phyloP scores from a whole-genome alignment of 495 filamentous ascomycete genomes.

The Paragyromitra xinjiangensis region DNA sequence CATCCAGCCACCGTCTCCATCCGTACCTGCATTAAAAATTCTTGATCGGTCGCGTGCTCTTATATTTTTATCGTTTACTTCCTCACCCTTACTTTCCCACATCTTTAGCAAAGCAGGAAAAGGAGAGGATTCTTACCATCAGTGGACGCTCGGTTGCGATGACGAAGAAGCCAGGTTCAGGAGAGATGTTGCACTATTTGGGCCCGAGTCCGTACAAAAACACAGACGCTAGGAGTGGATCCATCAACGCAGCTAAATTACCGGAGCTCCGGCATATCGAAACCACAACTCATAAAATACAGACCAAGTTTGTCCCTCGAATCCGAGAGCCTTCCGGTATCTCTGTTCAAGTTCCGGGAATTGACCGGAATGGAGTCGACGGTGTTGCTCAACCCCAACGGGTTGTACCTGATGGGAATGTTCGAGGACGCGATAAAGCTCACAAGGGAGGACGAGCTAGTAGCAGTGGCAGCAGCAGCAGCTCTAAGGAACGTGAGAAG shows the following conservation, averaged over 20 bases:
- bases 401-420: conserved; percentile 29
- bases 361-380: conserved; percentile 12
- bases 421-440: conserved; percentile 44
- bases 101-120: conserved; percentile 29
- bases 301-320: not conserved
- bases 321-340: conserved; percentile 14
- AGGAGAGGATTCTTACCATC: conserved; percentile 21
- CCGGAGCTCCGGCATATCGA: conserved; percentile 23
- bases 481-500: conserved; percentile 47
- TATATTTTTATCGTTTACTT: conserved; percentile 31
- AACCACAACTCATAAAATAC: conserved; percentile 28
- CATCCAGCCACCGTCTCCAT: conserved; percentile 36
- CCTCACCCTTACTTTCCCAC: conserved; percentile 24
- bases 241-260: conserved; percentile 30
- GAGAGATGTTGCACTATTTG: conserved; percentile 34
- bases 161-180: conserved; percentile 34
- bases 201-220: conserved; percentile 37
- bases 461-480: conserved; percentile 40
- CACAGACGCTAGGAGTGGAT: conserved; percentile 17
- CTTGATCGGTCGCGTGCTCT: conserved; percentile 40
- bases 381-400: conserved; percentile 18
- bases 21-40: conserved; percentile 44
- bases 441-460: conserved; percentile 40
- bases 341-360: conserved; percentile 25
- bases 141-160: conserved; percentile 26